Base-by-base conservation (phyloP, 1,284 basidiomycete genomes). In the Boletus sp. region DNA sequence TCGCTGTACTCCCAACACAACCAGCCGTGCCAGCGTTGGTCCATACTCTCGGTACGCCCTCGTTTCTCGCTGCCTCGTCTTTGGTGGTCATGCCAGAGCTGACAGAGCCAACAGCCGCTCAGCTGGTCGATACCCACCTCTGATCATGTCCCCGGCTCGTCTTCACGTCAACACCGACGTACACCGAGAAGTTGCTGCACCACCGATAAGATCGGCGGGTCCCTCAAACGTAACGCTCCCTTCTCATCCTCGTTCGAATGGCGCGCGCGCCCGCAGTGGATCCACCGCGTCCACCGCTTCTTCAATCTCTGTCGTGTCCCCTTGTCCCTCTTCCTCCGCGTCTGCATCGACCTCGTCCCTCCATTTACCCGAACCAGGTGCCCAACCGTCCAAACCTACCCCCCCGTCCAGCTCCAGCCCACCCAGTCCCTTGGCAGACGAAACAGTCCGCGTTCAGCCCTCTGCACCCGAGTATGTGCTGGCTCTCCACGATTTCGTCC, bases 401-500 rank as follows among this genome's bases (percentile, higher is more conserved):
- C 42, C 46, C 26, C 48, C 48, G 12, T 44, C 53, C 54, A 67
- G 23, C 29, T 41, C 44, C 49, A 59, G 12, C 60, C 69, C 49
- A 59, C 62, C 44, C 66, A 71, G 64, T 39, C 69, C 68, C n/a
- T 61, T 61, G 5, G 57, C 69, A 26, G 77, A 76, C 13, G 72
- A 74, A 45, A 73, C 75, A 22, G 64, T 74, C 41, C 71, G 70
- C 27, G 57, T 71, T 5, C 69, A 69, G 33, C 16, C 61, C 8
- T 59, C 59, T 33, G 42, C 50, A 25, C 67, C 76, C 9, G 84
- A 85, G 58, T 85, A 82, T 64, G 91, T 94, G 5, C 75, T 91
- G 39, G 91, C 92, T 3, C 84, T 94, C 73, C 91, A 94, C 64
- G 89, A 94, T 64, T 95, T 91, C 60, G 67, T 74, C 27, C 88